Conservation (phyloP, 257 asterid genomes). For the Rehmannia glutinosa region DNA sequence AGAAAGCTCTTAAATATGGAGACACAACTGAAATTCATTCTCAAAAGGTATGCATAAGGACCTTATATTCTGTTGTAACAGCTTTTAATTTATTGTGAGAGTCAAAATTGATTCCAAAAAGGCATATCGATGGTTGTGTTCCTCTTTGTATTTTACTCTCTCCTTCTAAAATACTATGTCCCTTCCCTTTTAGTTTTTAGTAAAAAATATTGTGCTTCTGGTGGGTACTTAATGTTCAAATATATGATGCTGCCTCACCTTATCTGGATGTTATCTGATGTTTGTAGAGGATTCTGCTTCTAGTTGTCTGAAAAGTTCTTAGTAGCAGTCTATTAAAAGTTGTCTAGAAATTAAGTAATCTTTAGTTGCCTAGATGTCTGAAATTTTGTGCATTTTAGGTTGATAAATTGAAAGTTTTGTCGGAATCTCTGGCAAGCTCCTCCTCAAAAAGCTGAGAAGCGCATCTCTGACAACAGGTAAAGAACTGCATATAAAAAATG, state of each 20-base stretch:
- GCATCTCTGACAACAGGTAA: slow-evolving; percentile 82
- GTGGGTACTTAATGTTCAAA: background rate
- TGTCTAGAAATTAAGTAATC: background rate
- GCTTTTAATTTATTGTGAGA: background rate
- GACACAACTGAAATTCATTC: slow-evolving; percentile 80
- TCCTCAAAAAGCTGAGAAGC: slow-evolving; percentile 80
- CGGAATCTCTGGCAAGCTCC: slow-evolving; percentile 89
- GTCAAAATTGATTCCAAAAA: slow-evolving; percentile 50
- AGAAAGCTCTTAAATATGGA: slow-evolving; percentile 67
- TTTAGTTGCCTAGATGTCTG: slow-evolving; percentile 13
- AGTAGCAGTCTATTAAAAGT: slow-evolving; percentile 11
- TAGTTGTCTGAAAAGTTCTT: background rate
- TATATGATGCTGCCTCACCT: slow-evolving; percentile 10
- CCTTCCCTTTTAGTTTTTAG: background rate
- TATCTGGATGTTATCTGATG: background rate
- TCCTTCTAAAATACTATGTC: background rate
- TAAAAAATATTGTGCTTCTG: background rate
- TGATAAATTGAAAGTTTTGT: slow-evolving; percentile 89
- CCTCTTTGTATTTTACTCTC: too few species aligned
- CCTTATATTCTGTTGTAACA: background rate
- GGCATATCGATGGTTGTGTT: too few species aligned
- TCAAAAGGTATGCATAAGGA: slow-evolving; percentile 59
- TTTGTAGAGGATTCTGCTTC: slow-evolving; percentile 11
- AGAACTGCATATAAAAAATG: slow-evolving; percentile 1
- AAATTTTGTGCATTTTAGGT: slow-evolving; percentile 49